Evolutionary conservation across 441 rosid species (phyloP).

Genomic region (Arabidopsis hybrid): DNA sequence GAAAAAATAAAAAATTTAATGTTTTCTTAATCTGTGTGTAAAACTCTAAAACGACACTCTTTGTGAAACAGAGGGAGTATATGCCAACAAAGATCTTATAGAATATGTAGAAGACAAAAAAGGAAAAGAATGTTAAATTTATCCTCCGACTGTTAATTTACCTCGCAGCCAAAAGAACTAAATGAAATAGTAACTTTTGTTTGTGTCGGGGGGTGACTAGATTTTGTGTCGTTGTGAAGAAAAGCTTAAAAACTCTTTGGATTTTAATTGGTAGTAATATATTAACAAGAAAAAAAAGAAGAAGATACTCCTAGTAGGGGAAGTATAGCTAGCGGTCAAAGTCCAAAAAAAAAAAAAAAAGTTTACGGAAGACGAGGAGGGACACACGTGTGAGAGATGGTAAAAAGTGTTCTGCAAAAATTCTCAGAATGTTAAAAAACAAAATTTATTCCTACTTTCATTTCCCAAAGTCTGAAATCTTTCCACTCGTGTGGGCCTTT

Average conservation of each 20-base stretch:
- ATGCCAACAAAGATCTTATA: background rate
- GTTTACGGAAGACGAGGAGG: conserved; percentile 27
- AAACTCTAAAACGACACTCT: too few relatives aligned
- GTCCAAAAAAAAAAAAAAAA: conserved; percentile 17
- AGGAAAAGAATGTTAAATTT: background rate
- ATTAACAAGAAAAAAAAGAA: background rate
- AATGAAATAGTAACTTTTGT: background rate
- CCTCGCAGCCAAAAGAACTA: background rate
- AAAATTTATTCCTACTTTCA: too few relatives aligned
- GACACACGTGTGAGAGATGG: conserved; percentile 41
- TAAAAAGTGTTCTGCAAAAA: conserved; percentile 35
- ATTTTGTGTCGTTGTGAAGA: background rate
- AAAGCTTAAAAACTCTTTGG: background rate
- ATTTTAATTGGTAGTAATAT: background rate
- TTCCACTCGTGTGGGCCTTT: conserved; percentile 56
- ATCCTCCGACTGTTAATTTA: background rate
- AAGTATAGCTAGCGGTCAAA: conserved; percentile 14
- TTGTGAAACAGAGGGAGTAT: too few relatives aligned
- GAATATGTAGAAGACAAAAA: background rate
- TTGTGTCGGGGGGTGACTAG: background rate
- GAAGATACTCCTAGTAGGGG: background rate
- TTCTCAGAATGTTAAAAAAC: conserved; percentile 13
- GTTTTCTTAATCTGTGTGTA: too few relatives aligned
- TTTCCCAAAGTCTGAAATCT: background rate
- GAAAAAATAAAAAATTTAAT: too few relatives aligned